Conservation (phyloP, 2,329 filamentous ascomycete genomes). For the Zasmidium cellare region DNA sequence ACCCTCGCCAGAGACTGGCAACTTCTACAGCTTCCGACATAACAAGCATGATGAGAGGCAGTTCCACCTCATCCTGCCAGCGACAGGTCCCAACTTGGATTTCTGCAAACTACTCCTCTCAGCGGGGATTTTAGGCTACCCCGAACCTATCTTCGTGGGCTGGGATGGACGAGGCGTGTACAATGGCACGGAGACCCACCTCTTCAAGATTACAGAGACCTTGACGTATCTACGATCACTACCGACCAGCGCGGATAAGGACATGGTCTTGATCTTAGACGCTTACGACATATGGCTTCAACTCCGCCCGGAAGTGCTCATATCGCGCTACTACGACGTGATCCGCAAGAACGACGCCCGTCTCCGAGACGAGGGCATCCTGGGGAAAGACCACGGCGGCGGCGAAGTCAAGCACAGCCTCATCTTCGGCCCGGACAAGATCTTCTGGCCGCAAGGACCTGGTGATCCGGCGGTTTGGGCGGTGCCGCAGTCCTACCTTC, state of each 20-base stretch:
- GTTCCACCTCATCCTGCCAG: constrained; percentile 22
- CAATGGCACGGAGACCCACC: constrained; percentile 35
- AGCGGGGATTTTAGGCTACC: constrained; percentile 27
- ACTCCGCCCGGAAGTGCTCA: constrained; percentile 62
- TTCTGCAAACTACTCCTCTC: constrained; percentile 23
- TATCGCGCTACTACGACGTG: constrained; percentile 61
- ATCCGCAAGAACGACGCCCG: constrained; percentile 55
- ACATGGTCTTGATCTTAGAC: constrained; percentile 65
- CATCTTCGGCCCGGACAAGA: constrained; percentile 34
- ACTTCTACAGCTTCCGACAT: not conserved
- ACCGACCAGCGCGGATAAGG: constrained; percentile 34
- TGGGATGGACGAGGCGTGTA: constrained; percentile 26
- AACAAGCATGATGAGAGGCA: not conserved
- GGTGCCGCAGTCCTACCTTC: constrained; percentile 27
- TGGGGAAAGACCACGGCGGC: constrained; percentile 12
- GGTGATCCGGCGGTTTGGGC: constrained; percentile 30
- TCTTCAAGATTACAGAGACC: constrained; percentile 32
- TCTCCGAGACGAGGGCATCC: constrained; percentile 20
- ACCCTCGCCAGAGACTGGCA: not conserved
- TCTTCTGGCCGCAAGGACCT: constrained; percentile 30
- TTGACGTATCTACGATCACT: constrained; percentile 28
- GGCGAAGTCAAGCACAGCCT: constrained; percentile 25
- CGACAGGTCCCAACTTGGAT: constrained; percentile 18
- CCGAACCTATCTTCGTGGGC: constrained; percentile 28
- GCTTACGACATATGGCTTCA: constrained; percentile 67